Conservation (phyloP, 2,329 filamentous ascomycete genomes). For the Fonsecaea erecta region DNA sequence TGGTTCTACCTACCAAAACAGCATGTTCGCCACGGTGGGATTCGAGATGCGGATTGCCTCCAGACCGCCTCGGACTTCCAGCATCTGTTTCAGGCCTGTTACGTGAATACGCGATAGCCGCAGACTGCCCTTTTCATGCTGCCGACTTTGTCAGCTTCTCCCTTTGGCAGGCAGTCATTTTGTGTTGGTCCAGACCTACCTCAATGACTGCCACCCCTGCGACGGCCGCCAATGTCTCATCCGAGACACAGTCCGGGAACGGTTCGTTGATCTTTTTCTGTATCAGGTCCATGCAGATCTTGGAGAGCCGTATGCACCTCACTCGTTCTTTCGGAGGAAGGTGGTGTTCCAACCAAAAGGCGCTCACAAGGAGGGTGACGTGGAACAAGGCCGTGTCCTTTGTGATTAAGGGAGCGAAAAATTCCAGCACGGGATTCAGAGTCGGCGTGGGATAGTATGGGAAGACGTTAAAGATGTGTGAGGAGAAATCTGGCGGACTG, state of each 20-base stretch:
- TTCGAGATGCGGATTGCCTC: slow-evolving; percentile 16
- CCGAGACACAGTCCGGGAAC: slow-evolving; percentile 16
- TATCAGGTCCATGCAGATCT: slow-evolving; percentile 21
- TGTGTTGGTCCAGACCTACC: background rate
- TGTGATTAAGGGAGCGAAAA: slow-evolving; percentile 19
- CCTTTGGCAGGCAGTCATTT: background rate
- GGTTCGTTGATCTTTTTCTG: slow-evolving; percentile 21
- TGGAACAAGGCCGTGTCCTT: slow-evolving; percentile 17
- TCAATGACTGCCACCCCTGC: slow-evolving; percentile 15
- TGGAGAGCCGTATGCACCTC: slow-evolving; percentile 21
- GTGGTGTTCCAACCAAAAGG: slow-evolving; percentile 16
- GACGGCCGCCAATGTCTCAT: slow-evolving; percentile 16
- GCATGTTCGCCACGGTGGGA: slow-evolving; percentile 13
- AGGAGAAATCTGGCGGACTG: slow-evolving; percentile 5
- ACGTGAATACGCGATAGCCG: slow-evolving; percentile 17
- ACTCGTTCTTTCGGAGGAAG: slow-evolving; percentile 11
- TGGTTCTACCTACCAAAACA: slow-evolving; percentile 9
- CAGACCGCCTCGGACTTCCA: slow-evolving; percentile 15
- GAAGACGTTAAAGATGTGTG: slow-evolving; percentile 19
- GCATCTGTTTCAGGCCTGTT: slow-evolving; percentile 14
- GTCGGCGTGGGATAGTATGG: slow-evolving; percentile 19
- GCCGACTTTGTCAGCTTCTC: background rate
- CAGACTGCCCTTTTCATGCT: slow-evolving; percentile 21
- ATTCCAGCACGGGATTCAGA: slow-evolving; percentile 17
- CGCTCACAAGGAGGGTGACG: slow-evolving; percentile 15